Evolutionary conservation across 2,329 filamentous ascomycete species (phyloP), one percentile per base, ranked within the genome.

Genomic region (Amphichorda felina): DNA sequence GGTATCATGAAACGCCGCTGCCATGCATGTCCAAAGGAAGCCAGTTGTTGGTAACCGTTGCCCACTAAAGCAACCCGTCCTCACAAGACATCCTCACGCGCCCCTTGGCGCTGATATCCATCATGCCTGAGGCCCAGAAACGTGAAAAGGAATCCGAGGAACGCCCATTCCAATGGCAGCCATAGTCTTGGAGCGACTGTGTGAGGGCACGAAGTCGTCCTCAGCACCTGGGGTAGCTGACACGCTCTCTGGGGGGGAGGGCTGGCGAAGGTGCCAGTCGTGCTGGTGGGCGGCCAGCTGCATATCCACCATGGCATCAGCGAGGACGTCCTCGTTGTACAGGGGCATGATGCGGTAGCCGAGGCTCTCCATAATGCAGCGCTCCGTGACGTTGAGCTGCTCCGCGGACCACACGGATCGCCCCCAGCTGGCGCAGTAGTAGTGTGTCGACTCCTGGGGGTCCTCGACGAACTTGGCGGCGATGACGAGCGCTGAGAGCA

Each of bases 391-490:
- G 44, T 78, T 79, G 45, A 81, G 64, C 59, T 81, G 75, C 38
- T 68, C 63, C 46, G 63, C 65, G 3, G 72, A 68, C 75, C 77
- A 82, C 33, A 68, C 46, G 33, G 61, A 59, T 18, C 54, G 59
- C 16, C 69, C 75, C 72, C 75, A 79, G 19, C 51, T 53, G 13
- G 58, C 46, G 41, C 63, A 61, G 55, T 75, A 79, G 47, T 68
- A 67, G 33, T 59, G 56, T 1, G 72, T 71, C 4, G 62, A 55
- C 41, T 68, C 62, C 45, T 74, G 66, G 35, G 60, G 56, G 54
- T 82, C 77, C 45, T 79, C 71, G 30, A 70, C 62, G 46, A 80
- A 81, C 54, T 82, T 81, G 48, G 66, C 61, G n/a, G 76, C 74
- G 36, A 81, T 71, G 42, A 78, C 61, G 14, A 82, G 58, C 1